Conservation (phyloP, 805 yeast genomes). For the Metschnikowia cerradonensis region DNA sequence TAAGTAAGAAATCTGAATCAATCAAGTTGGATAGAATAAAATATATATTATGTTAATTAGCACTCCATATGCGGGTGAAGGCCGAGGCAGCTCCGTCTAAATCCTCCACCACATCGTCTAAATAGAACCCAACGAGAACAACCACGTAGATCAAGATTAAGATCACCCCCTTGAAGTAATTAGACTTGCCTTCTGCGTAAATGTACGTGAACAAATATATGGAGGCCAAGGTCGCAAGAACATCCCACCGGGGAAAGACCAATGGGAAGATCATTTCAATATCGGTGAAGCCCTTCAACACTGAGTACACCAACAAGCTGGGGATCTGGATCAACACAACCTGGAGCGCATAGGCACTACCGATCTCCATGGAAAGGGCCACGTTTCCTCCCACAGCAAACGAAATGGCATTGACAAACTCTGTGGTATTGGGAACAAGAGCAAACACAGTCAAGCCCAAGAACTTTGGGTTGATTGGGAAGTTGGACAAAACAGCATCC, state of each 20-base stretch:
- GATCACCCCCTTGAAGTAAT: constrained; percentile 93
- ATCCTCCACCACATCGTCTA: constrained; percentile 40
- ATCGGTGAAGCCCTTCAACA: constrained; percentile 40
- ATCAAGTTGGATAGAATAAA: no score
- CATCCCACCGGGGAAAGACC: constrained; percentile 94
- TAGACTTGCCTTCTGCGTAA: constrained; percentile 94
- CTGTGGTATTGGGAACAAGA: constrained; percentile 93
- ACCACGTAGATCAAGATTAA: constrained; percentile 74
- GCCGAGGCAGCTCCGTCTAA: constrained; percentile 10
- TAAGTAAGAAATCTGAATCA: no score
- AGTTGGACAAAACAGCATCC: constrained; percentile 73
- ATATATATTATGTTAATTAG: not conserved
- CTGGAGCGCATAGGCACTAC: constrained; percentile 94
- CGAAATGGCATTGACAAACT: constrained; percentile 92
- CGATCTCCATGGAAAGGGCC: constrained; percentile 95
- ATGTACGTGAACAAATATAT: constrained; percentile 88
- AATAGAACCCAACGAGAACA: constrained; percentile 76
- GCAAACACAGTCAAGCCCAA: constrained; percentile 94
- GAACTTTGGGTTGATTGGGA: constrained; percentile 86
- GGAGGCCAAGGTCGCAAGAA: constrained; percentile 77
- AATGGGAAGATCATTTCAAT: constrained; percentile 62
- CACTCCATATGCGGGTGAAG: not conserved
- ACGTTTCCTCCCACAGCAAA: constrained; percentile 96
- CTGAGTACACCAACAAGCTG: constrained; percentile 74
- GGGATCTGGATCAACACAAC: constrained; percentile 94